These are phyloP conservation scores for Boletus mariae DNA, from an alignment of 1,284 basidiomycete genomes.

Conservation along the genomic window DNA sequence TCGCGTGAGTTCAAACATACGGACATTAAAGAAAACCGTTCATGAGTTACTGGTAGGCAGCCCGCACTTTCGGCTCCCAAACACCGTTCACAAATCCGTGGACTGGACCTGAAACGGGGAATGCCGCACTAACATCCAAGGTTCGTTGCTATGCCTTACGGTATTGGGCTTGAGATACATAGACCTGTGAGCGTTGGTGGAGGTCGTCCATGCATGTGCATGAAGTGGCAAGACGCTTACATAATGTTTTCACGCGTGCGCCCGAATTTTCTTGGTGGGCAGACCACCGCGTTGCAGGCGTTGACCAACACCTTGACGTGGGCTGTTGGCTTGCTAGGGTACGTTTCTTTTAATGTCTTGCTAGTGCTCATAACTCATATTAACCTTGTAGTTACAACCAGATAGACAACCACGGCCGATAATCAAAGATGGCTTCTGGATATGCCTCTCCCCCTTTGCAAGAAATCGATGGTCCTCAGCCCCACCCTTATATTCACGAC, in stretches of 20 bases:
- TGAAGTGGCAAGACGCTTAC: constrained; percentile 18
- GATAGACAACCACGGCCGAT: constrained; percentile 26
- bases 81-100: too few relatives aligned
- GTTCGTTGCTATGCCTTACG: too few relatives aligned
- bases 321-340: constrained; percentile 31
- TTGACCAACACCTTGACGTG: constrained; percentile 29
- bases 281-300: constrained; percentile 10
- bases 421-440: constrained; percentile 37
- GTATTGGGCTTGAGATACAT: too few relatives aligned
- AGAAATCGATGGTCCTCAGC: constrained; percentile 33
- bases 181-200: too few relatives aligned
- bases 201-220: too few relatives aligned
- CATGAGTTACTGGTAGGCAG: neutral
- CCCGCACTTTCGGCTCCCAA: neutral
- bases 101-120: too few relatives aligned
- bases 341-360: constrained; percentile 6
- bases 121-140: too few relatives aligned
- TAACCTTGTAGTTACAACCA: constrained; percentile 4
- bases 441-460: constrained; percentile 33
- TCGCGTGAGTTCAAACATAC: neutral
- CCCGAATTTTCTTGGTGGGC: constrained; percentile 27
- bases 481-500: constrained; percentile 77
- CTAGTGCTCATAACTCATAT: neutral
- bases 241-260: constrained; percentile 33
- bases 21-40: neutral